Evolutionary conservation across 257 asterid genomes (phyloP).

Genomic region (Solanum microdontum): DNA sequence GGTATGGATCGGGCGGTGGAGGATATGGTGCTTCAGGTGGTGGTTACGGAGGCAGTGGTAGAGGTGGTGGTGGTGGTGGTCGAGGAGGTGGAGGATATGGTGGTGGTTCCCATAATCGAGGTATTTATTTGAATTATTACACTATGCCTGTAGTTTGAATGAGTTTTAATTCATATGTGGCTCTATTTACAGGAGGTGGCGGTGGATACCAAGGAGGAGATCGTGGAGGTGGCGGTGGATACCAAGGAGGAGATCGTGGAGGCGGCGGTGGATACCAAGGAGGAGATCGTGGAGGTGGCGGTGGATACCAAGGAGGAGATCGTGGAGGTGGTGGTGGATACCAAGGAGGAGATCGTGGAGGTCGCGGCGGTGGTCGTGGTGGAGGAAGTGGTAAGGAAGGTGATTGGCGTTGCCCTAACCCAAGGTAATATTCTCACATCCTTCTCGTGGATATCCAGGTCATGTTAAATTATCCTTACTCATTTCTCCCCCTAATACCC

Average conservation of each 20-base stretch:
- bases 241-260: constrained; percentile 37
- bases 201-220: constrained; percentile 31
- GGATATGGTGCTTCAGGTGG: constrained; percentile 60
- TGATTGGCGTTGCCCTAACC: constrained; percentile 94
- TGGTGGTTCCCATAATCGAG: constrained; percentile 37
- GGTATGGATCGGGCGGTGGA: neutral
- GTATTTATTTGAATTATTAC: constrained; percentile 9
- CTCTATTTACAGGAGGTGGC: constrained; percentile 25
- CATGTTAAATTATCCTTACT: neutral
- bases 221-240: constrained; percentile 38
- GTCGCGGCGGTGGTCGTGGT: constrained; percentile 63
- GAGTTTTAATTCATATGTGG: neutral
- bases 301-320: constrained; percentile 33
- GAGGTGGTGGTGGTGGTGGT: constrained; percentile 1
- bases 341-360: constrained; percentile 35
- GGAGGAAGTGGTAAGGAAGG: constrained; percentile 95
- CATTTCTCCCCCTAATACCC: neutral
- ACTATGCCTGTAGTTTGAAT: neutral
- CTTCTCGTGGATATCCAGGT: neutral
- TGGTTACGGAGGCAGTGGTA: constrained; percentile 22
- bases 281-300: constrained; percentile 15
- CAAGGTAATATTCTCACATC: constrained; percentile 34
- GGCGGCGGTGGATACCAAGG: constrained; percentile 9
- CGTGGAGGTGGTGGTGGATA: constrained; percentile 36
- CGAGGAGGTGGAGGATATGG: constrained; percentile 50